Evolutionary conservation across 352 stramenopile species (phyloP), one percentile per base, ranked within the genome.

Genomic region (Phytophthora sansomeana): DNA sequence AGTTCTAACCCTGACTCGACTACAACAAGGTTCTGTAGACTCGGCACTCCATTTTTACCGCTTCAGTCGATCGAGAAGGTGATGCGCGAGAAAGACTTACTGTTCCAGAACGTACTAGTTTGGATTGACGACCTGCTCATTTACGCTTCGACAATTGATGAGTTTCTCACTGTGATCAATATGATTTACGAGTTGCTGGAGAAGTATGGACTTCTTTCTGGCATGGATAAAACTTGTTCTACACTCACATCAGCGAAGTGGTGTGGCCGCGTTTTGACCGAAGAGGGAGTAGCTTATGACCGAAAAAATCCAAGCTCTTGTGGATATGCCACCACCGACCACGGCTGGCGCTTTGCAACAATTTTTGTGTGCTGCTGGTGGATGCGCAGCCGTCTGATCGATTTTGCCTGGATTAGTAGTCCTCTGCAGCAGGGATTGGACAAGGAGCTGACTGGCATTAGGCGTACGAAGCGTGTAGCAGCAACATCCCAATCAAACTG

Each of bases 291-390:
- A n/a, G n/a, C n/a, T n/a, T n/a, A n/a, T n/a, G n/a, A n/a, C n/a
- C n/a, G n/a, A n/a, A n/a, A n/a, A n/a, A n/a, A n/a, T n/a, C n/a
- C n/a, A n/a, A n/a, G n/a, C n/a, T n/a, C n/a, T n/a, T n/a, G n/a
- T n/a, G n/a, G n/a, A n/a, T n/a, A n/a, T n/a, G n/a, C n/a, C n/a
- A n/a, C n/a, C n/a, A n/a, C n/a, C n/a, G n/a, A n/a, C n/a, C n/a
- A n/a, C n/a, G n/a, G n/a, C 51, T 30, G 51, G 51, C 16, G 51
- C 33, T 24, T 16, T 58, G 6, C 51, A 58, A 16, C 51, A 58
- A 39, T 41, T 58, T 41, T 11, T 58, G 2, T 58, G 51, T 30
- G 51, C 35, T 46, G 35, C 36, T 33, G 35, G 35, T 57, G 49
- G 49, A 42, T 57, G 33, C 33, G 33, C 4, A 32, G 35, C 11